Conservation (phyloP, 2,329 filamentous ascomycete genomes). For the Diplocarpon rosae region DNA sequence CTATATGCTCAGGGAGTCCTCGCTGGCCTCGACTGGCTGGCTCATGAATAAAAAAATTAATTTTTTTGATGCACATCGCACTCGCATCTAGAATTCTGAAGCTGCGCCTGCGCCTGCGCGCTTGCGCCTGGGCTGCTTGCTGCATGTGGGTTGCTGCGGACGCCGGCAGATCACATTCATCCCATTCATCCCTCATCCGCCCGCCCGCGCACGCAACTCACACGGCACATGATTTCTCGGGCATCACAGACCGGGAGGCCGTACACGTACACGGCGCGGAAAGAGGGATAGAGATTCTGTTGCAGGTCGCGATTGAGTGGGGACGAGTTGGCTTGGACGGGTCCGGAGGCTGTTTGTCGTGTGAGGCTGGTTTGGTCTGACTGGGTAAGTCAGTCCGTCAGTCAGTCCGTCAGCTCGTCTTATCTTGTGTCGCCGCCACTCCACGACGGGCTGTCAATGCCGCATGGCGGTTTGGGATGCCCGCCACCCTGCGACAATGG, state of each 20-base stretch:
- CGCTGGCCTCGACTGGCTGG: no score
- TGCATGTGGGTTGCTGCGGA: not conserved
- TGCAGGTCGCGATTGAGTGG: slow-evolving; percentile 2
- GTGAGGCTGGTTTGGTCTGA: not conserved
- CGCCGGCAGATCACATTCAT: not conserved
- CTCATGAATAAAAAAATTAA: no score
- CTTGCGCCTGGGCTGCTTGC: not conserved
- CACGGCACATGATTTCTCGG: no score
- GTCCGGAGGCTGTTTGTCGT: not conserved
- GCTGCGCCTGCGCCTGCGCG: not conserved
- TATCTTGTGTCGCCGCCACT: no score
- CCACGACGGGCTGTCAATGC: no score
- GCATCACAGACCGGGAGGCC: no score
- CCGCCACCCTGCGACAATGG: no score
- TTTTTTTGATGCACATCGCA: not conserved
- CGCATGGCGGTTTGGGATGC: no score
- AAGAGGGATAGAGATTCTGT: not conserved
- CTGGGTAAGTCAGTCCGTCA: not conserved
- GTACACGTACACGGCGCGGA: not conserved
- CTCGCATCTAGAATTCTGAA: not conserved
- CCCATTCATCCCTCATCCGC: no score
- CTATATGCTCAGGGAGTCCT: no score
- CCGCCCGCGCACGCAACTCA: no score
- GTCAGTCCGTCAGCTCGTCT: no score
- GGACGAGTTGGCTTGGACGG: not conserved